Percentiles rank a stretch among this genome's conserved stretches.
These are phyloP conservation scores for Lactarius hatsudake DNA, from an alignment of 768 basidiomycete genomes.

Conservation along the genomic window DNA sequence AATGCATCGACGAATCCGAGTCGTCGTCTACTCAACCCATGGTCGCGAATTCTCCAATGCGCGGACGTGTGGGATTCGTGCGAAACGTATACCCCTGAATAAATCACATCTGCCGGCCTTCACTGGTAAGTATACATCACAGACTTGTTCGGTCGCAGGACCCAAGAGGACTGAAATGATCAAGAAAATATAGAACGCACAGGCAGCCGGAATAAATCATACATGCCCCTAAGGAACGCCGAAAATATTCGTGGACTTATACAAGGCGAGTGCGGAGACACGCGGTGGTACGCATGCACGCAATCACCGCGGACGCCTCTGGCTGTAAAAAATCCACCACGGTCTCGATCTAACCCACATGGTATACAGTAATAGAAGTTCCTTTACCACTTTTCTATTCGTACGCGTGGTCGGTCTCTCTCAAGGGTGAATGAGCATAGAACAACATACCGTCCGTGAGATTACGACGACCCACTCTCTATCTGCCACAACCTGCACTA, in stretches of 20 bases:
- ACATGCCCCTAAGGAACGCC: background rate
- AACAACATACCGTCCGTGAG: constrained; percentile 5
- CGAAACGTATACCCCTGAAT: too few relatives aligned
- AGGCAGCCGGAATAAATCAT: background rate
- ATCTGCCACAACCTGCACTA: constrained; percentile 6
- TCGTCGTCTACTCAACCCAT: too few relatives aligned
- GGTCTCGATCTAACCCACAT: constrained; percentile 6
- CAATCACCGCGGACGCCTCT: background rate
- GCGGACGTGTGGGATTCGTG: too few relatives aligned
- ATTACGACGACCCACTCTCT: constrained; percentile 21
- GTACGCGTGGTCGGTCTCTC: background rate
- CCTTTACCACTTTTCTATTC: constrained; percentile 1
- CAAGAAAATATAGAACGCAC: background rate
- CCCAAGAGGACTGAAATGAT: background rate
- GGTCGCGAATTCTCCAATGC: too few relatives aligned
- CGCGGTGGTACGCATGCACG: background rate
- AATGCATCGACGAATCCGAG: too few relatives aligned
- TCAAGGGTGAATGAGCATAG: background rate
- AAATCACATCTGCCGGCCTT: too few relatives aligned
- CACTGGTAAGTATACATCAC: too few relatives aligned
- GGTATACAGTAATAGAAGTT: background rate
- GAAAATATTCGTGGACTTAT: background rate
- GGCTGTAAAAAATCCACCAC: background rate
- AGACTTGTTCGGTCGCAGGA: background rate
- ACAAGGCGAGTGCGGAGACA: background rate